Base-by-base conservation (phyloP, 1,284 basidiomycete genomes). In the Melampsora larici-populina region DNA sequence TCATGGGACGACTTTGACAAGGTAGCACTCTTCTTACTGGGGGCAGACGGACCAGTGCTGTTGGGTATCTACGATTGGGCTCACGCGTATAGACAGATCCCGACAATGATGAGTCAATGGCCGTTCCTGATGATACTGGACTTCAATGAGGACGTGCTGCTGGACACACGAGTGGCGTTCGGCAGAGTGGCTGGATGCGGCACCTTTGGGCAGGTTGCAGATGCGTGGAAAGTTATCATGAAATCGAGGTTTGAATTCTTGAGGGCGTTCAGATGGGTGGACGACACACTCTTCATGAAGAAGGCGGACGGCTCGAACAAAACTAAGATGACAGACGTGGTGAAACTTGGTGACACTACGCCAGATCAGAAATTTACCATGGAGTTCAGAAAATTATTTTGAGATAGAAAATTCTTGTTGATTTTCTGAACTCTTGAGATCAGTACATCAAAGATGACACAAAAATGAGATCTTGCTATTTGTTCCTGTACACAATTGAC, bases 41-140 rank as follows among this genome's bases (percentile, higher is more conserved):
- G 6, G 2, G 4, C 17, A 5, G 9, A 48, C 40, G 13, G 49
- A 18, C 66, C 63, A 9, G 8, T 65, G 6, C 31, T 33, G 31
- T 65, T 8, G 9, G 29, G 63, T n/a, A 33, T 29, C 18, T 65
- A 4, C 6, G 9, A 70, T 17, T 70, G 69, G 69, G 69, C 26
- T 15, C 40, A 70, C 24, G 69, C 69, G 13, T 70, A 70, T 29
- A 6, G 66, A 4, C 66, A 69, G 18, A 69, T 69, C 46, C 66
- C 43, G 26, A 69, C 66, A 7, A 15, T 15, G 21, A 6, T 11
- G 26, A 6, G 43, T 17, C 65, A 67, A n/a, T 67, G 65, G 65
- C 65, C 8, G n/a, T 67, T 43, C 40, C 65, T 67, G 11, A 33
- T 67, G 26, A 15, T 67, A 5, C 6, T 13, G 24, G 40, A 36